A percentile compares a stretch with the other conserved stretches of the same genome.
phyloP scores from a whole-genome alignment of 176 grass and related monocot species.

The Poa pratensis region DNA sequence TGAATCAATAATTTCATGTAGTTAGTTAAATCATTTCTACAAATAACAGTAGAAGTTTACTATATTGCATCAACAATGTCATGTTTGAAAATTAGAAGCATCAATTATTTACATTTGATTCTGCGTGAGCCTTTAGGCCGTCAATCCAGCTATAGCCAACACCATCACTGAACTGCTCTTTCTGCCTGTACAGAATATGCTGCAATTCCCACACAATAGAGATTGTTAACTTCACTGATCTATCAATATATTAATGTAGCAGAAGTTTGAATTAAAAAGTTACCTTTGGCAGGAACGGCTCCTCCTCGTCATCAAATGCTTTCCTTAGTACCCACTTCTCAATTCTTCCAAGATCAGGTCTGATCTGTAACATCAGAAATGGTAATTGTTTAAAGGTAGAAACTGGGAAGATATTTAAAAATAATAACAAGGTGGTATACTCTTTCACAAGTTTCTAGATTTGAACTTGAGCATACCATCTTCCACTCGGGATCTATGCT shows the following conservation, averaged over 20 bases:
- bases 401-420: conserved; percentile 18
- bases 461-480: conserved; percentile 53
- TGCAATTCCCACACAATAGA: conserved; percentile 27
- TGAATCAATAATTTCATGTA: conserved; percentile 36
- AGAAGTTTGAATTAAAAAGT: not conserved
- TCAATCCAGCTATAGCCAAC: conserved; percentile 94
- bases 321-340: conserved; percentile 86
- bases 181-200: conserved; percentile 88
- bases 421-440: not conserved
- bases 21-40: conserved; percentile 9
- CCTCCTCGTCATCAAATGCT: conserved; percentile 79
- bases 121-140: conserved; percentile 73
- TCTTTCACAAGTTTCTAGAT: not conserved
- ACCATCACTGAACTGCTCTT: conserved; percentile 94
- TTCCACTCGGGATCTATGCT: conserved; percentile 83
- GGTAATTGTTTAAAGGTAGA: not conserved
- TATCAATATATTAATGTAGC: not conserved
- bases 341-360: conserved; percentile 70
- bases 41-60: not conserved
- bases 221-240: not conserved
- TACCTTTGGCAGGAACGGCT: conserved; percentile 81
- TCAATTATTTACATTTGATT: conserved; percentile 43
- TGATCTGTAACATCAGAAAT: conserved; percentile 52
- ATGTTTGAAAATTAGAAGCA: conserved; percentile 7
- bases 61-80: not conserved